Percentiles rank a stretch among this genome's conserved stretches.
phyloP scores from a whole-genome alignment of 2,329 filamentous ascomycete genomes.

The Chalaropsis ovoidea region DNA sequence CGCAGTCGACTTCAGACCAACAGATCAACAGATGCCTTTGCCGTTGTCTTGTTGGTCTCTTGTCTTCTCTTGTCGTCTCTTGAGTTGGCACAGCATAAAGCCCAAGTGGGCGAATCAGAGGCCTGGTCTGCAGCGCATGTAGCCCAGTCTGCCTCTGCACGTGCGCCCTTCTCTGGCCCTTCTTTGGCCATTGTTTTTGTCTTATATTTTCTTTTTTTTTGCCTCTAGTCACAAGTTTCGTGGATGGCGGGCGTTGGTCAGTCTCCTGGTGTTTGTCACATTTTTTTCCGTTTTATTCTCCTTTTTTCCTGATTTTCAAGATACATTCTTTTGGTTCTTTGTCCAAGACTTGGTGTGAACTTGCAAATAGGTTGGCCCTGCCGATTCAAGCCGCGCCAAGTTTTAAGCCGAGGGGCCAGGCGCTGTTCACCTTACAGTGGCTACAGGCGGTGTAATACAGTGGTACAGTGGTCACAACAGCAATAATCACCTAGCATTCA shows the following conservation, averaged over 20 bases:
- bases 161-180: background rate
- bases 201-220: background rate
- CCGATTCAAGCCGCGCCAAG: background rate
- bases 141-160: background rate
- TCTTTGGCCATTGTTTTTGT: slow-evolving; percentile 1
- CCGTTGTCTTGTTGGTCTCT: background rate
- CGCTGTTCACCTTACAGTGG: background rate
- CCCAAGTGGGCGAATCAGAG: slow-evolving; percentile 1
- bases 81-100: background rate
- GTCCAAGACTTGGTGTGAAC: background rate
- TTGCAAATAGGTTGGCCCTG: background rate
- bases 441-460: background rate
- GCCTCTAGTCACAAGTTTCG: background rate
- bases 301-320: background rate
- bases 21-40: slow-evolving; percentile 6
- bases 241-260: background rate
- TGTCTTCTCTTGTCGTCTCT: background rate
- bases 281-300: background rate
- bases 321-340: background rate
- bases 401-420: background rate
- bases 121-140: slow-evolving; percentile 9
- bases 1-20: slow-evolving; percentile 1
- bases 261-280: background rate
- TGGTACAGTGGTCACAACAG: background rate
- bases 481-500: too few species aligned